These are phyloP conservation scores for Santalum album DNA, from an alignment of 164 flowering plant genomes.

Conservation along the genomic window DNA sequence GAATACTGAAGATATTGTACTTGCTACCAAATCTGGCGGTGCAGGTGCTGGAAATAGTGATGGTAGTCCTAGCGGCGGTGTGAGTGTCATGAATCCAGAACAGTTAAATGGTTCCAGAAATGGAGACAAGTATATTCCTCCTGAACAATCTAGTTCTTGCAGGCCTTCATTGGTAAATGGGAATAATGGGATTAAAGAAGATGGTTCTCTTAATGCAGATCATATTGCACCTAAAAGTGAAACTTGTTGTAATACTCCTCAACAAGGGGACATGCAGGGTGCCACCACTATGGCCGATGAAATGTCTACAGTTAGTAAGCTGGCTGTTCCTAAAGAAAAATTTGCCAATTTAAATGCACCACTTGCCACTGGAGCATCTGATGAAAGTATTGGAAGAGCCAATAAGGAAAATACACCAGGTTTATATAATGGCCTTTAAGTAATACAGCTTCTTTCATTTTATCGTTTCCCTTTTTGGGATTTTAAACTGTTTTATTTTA, in stretches of 20 bases:
- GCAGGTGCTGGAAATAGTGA: slow-evolving; percentile 36
- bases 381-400: slow-evolving; percentile 38
- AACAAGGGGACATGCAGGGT: slow-evolving; percentile 32
- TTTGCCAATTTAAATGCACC: slow-evolving; percentile 26
- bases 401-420: slow-evolving; percentile 46
- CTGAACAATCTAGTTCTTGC: too few species aligned
- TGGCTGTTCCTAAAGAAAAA: slow-evolving; percentile 31
- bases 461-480: neutral
- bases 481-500: too few species aligned
- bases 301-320: slow-evolving; percentile 27
- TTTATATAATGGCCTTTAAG: slow-evolving; percentile 19
- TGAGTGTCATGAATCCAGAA: slow-evolving; percentile 20
- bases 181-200: slow-evolving; percentile 30
- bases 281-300: slow-evolving; percentile 28
- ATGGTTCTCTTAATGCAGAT: slow-evolving; percentile 34
- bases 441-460: neutral
- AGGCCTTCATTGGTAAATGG: slow-evolving; percentile 35
- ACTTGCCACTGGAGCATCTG: slow-evolving; percentile 28
- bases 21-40: slow-evolving; percentile 25
- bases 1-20: slow-evolving; percentile 62
- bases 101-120: slow-evolving; percentile 33
- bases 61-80: slow-evolving; percentile 43
- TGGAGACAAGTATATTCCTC: slow-evolving; percentile 34
- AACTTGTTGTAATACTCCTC: slow-evolving; percentile 18
- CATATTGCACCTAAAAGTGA: slow-evolving; percentile 26